phyloP scores from a whole-genome alignment of 1,139 yeast genomes.

The Hanseniaspora uvarum region DNA sequence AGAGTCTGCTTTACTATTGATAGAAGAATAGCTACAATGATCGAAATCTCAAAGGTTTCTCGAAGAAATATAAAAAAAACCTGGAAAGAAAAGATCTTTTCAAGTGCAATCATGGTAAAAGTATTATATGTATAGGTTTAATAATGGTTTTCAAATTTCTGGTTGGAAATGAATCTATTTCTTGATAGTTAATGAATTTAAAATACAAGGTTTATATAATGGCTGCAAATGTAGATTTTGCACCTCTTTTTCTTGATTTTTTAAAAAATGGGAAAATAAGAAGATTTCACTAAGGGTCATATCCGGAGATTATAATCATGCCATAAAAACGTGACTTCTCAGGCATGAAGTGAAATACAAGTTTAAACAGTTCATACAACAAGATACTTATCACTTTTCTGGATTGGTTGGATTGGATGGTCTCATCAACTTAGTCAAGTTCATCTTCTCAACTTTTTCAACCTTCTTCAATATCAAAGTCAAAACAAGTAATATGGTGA shows the following conservation, averaged over 20 bases:
- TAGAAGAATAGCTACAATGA: constrained; percentile 77
- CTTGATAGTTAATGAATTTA: too few species aligned
- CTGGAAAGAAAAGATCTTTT: constrained; percentile 34
- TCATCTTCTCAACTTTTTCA: constrained; percentile 37
- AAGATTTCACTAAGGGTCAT: too few species aligned
- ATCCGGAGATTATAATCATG: background rate
- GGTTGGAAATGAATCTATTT: too few species aligned
- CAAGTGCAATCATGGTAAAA: constrained; percentile 35
- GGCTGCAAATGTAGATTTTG: background rate
- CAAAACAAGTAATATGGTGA: constrained; percentile 30
- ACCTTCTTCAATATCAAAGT: constrained; percentile 35
- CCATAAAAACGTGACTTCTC: background rate
- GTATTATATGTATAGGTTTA: constrained; percentile 33
- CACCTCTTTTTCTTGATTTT: background rate
- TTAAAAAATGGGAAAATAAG: background rate
- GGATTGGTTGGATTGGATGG: background rate
- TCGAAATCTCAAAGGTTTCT: constrained; percentile 81
- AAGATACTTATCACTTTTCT: background rate
- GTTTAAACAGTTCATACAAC: background rate
- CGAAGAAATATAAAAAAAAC: constrained; percentile 78
- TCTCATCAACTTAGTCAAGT: constrained; percentile 8
- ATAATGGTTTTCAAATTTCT: too few species aligned
- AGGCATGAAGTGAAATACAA: too few species aligned
- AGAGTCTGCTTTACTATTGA: constrained; percentile 72
- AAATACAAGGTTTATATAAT: too few species aligned